Evolutionary conservation across 2,329 filamentous ascomycete genomes (phyloP).

Genomic region (Diplodia sapinea): DNA sequence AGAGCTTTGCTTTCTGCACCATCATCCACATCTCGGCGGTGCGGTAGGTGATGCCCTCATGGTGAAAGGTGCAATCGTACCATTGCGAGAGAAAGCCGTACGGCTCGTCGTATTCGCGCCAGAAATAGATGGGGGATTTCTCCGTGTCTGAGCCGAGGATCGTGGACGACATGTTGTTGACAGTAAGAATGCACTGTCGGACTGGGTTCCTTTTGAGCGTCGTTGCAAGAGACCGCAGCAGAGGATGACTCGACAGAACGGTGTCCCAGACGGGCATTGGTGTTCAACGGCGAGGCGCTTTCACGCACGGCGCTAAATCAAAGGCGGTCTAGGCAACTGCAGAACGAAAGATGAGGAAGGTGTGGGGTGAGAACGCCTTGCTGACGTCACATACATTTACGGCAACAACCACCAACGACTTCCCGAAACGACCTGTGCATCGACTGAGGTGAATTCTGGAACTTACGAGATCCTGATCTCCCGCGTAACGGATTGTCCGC

Average conservation of each 20-base stretch:
- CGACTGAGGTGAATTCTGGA: too few relatives aligned
- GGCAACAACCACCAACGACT: too few relatives aligned
- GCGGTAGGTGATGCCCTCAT: slow-evolving; percentile 44
- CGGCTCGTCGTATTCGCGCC: slow-evolving; percentile 49
- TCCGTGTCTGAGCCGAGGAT: neutral
- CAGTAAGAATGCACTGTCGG: neutral
- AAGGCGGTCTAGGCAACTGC: too few relatives aligned
- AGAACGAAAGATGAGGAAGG: neutral
- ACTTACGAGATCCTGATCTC: too few relatives aligned
- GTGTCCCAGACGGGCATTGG: neutral
- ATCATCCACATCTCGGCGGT: slow-evolving; percentile 58
- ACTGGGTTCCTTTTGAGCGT: neutral
- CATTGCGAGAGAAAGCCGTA: slow-evolving; percentile 69
- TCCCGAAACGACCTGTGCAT: too few relatives aligned
- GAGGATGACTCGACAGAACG: neutral
- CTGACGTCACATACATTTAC: too few relatives aligned
- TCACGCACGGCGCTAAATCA: neutral
- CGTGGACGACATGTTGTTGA: slow-evolving; percentile 4
- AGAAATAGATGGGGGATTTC: slow-evolving; percentile 42
- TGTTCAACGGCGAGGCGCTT: neutral
- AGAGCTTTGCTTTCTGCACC: slow-evolving; percentile 52
- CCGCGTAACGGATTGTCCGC: too few relatives aligned
- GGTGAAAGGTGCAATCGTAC: slow-evolving; percentile 59
- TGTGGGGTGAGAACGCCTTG: too few relatives aligned
- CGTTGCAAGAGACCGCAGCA: neutral